A percentile compares a stretch with the other conserved stretches of the same genome.
phyloP scores from a whole-genome alignment of 1,284 basidiomycete species.

The Boletus sp. region DNA sequence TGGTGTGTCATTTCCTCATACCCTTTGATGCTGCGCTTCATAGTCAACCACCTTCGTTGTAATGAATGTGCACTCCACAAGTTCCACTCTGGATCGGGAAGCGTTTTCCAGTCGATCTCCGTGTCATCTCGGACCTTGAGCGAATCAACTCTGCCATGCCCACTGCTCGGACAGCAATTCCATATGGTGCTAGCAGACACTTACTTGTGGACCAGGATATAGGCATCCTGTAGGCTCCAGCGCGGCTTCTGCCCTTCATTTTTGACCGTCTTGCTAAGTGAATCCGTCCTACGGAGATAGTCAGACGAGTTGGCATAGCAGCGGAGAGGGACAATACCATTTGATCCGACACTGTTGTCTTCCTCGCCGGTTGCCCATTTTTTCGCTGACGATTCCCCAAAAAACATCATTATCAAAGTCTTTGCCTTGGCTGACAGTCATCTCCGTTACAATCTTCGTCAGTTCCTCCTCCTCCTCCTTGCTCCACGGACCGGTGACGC shows the following conservation, averaged over 20 bases:
- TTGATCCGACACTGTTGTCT: slow-evolving; percentile 85
- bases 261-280: slow-evolving; percentile 70
- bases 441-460: slow-evolving; percentile 69
- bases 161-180: background rate
- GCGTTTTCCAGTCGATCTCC: slow-evolving; percentile 82
- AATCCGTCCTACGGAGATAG: slow-evolving; percentile 63
- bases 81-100: slow-evolving; percentile 76
- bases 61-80: slow-evolving; percentile 79
- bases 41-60: slow-evolving; percentile 75
- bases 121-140: slow-evolving; percentile 75
- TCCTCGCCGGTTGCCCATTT: slow-evolving; percentile 74
- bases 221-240: slow-evolving; percentile 77
- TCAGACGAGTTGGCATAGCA: slow-evolving; percentile 4
- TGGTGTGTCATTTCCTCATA: slow-evolving; percentile 77
- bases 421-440: slow-evolving; percentile 69
- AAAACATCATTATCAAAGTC: slow-evolving; percentile 78
- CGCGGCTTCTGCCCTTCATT: slow-evolving; percentile 66
- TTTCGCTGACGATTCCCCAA: slow-evolving; percentile 74
- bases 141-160: slow-evolving; percentile 61
- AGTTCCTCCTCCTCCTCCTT: slow-evolving; percentile 74
- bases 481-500: slow-evolving; percentile 66
- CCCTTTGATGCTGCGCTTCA: slow-evolving; percentile 75
- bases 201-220: slow-evolving; percentile 80
- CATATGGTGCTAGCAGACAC: slow-evolving; percentile 29
- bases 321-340: slow-evolving; percentile 52